These are phyloP conservation scores for Diutina pseudorugosa DNA, from an alignment of 1,139 yeast species.

Conservation along the genomic window DNA sequence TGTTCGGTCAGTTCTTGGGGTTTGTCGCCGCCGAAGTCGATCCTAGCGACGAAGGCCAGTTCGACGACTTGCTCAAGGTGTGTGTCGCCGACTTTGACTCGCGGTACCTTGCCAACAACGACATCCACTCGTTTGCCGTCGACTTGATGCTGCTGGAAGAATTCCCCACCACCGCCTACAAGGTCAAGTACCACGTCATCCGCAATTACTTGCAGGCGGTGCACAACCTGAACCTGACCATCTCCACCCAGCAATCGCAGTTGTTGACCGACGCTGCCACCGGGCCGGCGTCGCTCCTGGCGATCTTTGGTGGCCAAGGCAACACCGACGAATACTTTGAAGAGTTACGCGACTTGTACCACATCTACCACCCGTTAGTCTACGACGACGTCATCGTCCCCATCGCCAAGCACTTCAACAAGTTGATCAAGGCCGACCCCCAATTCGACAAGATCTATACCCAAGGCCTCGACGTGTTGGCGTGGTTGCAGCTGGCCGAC, in stretches of 20 bases:
- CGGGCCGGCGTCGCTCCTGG: conserved; percentile 48
- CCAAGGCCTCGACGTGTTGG: conserved; percentile 80
- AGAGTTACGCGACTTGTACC: conserved; percentile 80
- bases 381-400: conserved; percentile 51
- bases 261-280: conserved; percentile 34
- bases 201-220: conserved; percentile 62
- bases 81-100: conserved; percentile 29
- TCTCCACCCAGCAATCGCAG: conserved; percentile 30
- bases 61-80: conserved; percentile 55
- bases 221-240: conserved; percentile 28
- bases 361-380: conserved; percentile 64
- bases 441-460: conserved; percentile 84
- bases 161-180: conserved; percentile 54
- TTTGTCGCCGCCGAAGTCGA: conserved; percentile 53
- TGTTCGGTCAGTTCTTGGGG: conserved; percentile 75
- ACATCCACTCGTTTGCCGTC: conserved; percentile 85
- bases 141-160: conserved; percentile 36
- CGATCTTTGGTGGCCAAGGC: conserved; percentile 98
- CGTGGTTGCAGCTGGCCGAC: conserved; percentile 79
- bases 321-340: conserved; percentile 95
- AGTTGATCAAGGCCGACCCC: conserved; percentile 58
- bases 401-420: conserved; percentile 56
- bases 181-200: conserved; percentile 56
- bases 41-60: conserved; percentile 35
- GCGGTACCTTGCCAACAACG: conserved; percentile 21